phyloP scores from a whole-genome alignment of 805 yeast species.

The Ogataea corticis region DNA sequence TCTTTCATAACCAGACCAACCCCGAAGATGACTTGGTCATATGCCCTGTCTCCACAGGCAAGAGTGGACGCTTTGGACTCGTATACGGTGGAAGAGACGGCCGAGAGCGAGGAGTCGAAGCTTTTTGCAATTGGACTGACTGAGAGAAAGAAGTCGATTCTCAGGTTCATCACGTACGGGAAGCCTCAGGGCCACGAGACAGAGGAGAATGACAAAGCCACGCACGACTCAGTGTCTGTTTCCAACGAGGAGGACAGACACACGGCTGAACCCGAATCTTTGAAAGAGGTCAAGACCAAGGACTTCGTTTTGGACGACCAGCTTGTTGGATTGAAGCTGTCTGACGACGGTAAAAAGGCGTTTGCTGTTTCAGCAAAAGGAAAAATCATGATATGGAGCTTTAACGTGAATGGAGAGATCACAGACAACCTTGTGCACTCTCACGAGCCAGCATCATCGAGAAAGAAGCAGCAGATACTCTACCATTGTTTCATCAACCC shows the following conservation, averaged over 20 bases:
- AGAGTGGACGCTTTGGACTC: conserved; percentile 44
- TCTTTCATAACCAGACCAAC: conserved; percentile 54
- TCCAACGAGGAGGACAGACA: conserved; percentile 32
- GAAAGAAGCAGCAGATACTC: conserved; percentile 16
- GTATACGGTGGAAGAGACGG: conserved; percentile 23
- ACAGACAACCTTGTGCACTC: conserved; percentile 10
- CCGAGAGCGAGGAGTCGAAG: conserved; percentile 20
- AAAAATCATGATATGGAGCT: conserved; percentile 26
- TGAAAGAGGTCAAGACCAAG: conserved; percentile 35
- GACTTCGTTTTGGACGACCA: conserved; percentile 28
- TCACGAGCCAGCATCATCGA: conserved; percentile 13
- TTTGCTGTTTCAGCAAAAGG: conserved; percentile 37
- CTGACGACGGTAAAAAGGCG: conserved; percentile 29
- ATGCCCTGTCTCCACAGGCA: conserved; percentile 50
- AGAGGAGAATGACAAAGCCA: conserved; percentile 34
- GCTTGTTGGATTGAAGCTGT: conserved; percentile 30
- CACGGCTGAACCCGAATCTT: conserved; percentile 33
- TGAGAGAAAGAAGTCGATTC: conserved; percentile 35
- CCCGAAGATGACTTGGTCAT: conserved; percentile 58
- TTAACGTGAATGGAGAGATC: conserved; percentile 17
- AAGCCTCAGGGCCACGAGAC: conserved; percentile 14
- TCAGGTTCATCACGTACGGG: conserved; percentile 32
- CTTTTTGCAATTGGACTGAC: conserved; percentile 36
- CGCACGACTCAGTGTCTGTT: conserved; percentile 26
- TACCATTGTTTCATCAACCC: conserved; percentile 30